Base-by-base conservation (phyloP, 495 filamentous ascomycete genomes). In the Mytilinidion resinicola region DNA sequence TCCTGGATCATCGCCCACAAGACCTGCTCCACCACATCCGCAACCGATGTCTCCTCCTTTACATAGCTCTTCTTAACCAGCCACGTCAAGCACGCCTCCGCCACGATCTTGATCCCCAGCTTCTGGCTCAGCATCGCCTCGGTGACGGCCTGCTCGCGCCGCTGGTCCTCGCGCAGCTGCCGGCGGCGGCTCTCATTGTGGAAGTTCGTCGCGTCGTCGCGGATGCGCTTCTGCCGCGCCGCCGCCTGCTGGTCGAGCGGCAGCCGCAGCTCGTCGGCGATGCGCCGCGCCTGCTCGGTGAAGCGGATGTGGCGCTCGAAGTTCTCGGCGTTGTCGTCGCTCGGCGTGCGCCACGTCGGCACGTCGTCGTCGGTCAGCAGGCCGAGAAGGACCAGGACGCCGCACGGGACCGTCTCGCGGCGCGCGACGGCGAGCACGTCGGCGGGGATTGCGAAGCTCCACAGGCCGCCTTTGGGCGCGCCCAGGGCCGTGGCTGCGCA, bases 391-490 rank as follows among this genome's bases (percentile, higher is more conserved):
- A 83, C 82, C 36, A 87, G 72, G 49, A 87, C 71, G 34, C 82
- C 84, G 71, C 82, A 85, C 3, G 84, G 84, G 3, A 87, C 73
- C 7, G 78, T 78, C 43, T 79, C 77, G 14, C 73, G 73, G 4
- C 75, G 72, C 14, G 78, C 69, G 52, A 85, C 79, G 5, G 70
- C 51, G 1, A 82, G 63, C 38, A 85, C 72, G 34, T 74, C 70
- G 44, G 77, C 73, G 1, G 83, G 80, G 56, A 84, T 81, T 53
- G 77, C 73, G 71, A 80, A 85, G 65, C 77, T 80, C 82, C 82
- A 85, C 21, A 85, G 73, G 17, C 81, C 73, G 62, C 71, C 80
- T 73, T 55, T 67, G 72, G 37, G 74, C 69, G 21, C 80, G 17
- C 76, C 74, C 52, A 78, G 73, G 0, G 82, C 82, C 0, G 82